Conservation (phyloP, 1,284 basidiomycete species). For the Leucoagaricus sp. region DNA sequence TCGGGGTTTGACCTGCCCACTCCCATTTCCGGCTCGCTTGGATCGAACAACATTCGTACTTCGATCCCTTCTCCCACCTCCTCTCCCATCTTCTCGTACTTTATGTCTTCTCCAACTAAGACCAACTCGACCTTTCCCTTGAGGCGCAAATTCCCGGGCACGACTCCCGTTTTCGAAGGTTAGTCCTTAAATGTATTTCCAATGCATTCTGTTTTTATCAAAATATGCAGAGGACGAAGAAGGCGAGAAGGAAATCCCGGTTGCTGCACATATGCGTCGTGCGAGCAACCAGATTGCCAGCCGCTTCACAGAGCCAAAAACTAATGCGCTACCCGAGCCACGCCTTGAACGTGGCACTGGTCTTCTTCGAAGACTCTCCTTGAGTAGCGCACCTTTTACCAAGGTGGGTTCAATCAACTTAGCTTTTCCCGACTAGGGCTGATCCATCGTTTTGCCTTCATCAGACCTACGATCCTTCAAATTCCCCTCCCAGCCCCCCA, state of each 20-base stretch:
- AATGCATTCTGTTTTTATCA: not conserved
- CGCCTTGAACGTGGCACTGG: constrained; percentile 65
- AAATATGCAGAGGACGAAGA: constrained; percentile 42
- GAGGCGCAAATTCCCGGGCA: constrained; percentile 47
- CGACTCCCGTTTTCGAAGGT: constrained; percentile 66
- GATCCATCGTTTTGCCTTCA: constrained; percentile 13
- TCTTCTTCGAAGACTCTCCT: constrained; percentile 69
- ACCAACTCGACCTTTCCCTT: constrained; percentile 59
- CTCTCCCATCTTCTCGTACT: constrained; percentile 72
- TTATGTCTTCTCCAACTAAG: constrained; percentile 61
- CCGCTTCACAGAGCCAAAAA: constrained; percentile 46
- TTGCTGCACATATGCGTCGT: constrained; percentile 48
- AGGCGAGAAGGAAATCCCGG: constrained; percentile 40
- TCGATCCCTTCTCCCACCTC: constrained; percentile 52
- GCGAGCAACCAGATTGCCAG: constrained; percentile 48
- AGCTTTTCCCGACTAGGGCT: constrained; percentile 16
- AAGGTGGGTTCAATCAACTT: constrained; percentile 45
- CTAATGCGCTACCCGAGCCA: constrained; percentile 40
- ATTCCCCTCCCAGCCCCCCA: constrained; percentile 44
- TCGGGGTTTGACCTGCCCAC: constrained; percentile 51
- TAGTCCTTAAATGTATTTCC: constrained; percentile 15
- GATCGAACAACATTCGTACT: constrained; percentile 45
- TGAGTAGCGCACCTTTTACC: constrained; percentile 53
- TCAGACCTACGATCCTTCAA: constrained; percentile 21
- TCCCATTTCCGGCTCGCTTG: constrained; percentile 39